phyloP scores from a whole-genome alignment of 495 filamentous ascomycete species.

The Talaromyces thailandensis region DNA sequence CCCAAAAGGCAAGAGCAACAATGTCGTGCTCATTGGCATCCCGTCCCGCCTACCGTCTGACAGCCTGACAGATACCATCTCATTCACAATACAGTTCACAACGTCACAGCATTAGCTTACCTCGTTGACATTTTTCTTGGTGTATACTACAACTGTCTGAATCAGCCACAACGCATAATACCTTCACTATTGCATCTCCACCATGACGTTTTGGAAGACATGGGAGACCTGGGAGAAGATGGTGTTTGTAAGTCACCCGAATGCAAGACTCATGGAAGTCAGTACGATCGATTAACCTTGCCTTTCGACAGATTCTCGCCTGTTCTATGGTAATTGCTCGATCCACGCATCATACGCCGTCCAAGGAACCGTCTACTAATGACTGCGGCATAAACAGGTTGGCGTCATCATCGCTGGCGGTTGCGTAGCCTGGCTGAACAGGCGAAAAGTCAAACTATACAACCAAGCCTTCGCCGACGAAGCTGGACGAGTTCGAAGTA shows the following conservation, averaged over 20 bases:
- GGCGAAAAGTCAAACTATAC: slow-evolving; percentile 42
- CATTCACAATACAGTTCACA: neutral
- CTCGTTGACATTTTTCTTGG: neutral
- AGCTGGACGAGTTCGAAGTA: slow-evolving; percentile 39
- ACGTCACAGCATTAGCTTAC: neutral
- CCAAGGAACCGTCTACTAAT: slow-evolving; percentile 20
- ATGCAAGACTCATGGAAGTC: neutral
- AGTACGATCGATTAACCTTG: neutral
- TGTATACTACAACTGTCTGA: neutral
- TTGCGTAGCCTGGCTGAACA: slow-evolving; percentile 45
- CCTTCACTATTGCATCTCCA: neutral
- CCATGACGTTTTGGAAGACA: slow-evolving; percentile 56
- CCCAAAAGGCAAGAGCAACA: neutral
- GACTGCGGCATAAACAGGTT: slow-evolving; percentile 21
- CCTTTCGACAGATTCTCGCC: slow-evolving; percentile 27
- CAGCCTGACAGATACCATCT: neutral
- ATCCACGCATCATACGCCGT: neutral
- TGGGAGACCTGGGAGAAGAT: slow-evolving; percentile 91
- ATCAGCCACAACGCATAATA: neutral
- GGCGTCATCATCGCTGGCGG: slow-evolving; percentile 37
- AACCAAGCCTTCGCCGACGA: slow-evolving; percentile 24
- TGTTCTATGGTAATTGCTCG: slow-evolving; percentile 33
- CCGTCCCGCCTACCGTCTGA: neutral
- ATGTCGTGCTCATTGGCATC: neutral
- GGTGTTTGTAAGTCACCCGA: slow-evolving; percentile 62